Conservation (phyloP, 2,329 filamentous ascomycete species). For the Iodosphaeria phyllophila region DNA sequence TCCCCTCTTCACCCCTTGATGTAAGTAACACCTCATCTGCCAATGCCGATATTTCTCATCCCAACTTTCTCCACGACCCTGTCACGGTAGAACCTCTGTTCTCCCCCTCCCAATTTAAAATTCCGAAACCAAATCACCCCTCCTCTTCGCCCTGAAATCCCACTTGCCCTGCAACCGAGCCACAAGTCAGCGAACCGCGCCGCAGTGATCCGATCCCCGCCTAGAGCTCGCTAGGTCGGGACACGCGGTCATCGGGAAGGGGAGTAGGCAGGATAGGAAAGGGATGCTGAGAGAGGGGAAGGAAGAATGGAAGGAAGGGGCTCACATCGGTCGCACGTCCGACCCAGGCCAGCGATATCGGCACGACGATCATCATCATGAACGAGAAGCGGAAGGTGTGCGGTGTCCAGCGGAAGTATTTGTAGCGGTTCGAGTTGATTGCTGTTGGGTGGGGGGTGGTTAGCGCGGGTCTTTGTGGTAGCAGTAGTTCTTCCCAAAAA, state of each 20-base stretch:
- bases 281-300: not conserved
- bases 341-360: slow-evolving; percentile 47
- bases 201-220: not conserved
- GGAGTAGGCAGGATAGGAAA: not conserved
- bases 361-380: slow-evolving; percentile 57
- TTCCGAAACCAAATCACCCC: slow-evolving; percentile 68
- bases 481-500: too few relatives aligned
- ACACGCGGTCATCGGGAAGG: too few relatives aligned
- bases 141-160: slow-evolving; percentile 71
- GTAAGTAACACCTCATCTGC: too few relatives aligned
- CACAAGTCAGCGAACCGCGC: not conserved
- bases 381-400: slow-evolving; percentile 66
- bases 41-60: too few relatives aligned
- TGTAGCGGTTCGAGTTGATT: slow-evolving; percentile 70
- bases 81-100: too few relatives aligned
- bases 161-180: slow-evolving; percentile 52
- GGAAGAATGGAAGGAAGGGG: slow-evolving; percentile 8
- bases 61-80: slow-evolving; percentile 22
- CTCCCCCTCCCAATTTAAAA: slow-evolving; percentile 28
- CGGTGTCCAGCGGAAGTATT: slow-evolving; percentile 88
- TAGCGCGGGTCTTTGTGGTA: too few relatives aligned
- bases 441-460: slow-evolving; percentile 38
- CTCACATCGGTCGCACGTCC: slow-evolving; percentile 77
- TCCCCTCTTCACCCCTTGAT: too few relatives aligned
- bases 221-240: too few relatives aligned